These are phyloP conservation scores for Stentor roeselii DNA, from an alignment of 73 alveolate genomes.

Conservation along the genomic window DNA sequence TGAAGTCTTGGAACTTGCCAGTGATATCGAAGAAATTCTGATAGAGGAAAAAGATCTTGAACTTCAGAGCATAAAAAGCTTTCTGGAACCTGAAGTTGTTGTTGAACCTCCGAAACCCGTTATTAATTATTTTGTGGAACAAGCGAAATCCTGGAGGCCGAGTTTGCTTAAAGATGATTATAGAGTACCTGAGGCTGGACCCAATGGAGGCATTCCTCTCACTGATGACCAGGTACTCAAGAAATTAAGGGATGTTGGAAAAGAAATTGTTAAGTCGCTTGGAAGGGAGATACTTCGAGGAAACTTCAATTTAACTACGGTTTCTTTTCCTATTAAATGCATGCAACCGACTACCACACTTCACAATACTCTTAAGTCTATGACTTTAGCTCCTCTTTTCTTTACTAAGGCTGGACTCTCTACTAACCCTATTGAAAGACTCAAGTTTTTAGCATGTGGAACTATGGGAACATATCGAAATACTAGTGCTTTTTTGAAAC, in stretches of 20 bases:
- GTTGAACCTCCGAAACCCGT: neutral
- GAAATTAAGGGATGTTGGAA: slow-evolving; percentile 60
- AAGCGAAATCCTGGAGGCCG: neutral
- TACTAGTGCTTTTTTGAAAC: slow-evolving; percentile 73
- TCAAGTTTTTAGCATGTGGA: slow-evolving; percentile 60
- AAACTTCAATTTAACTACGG: slow-evolving; percentile 59
- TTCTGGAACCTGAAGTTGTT: neutral
- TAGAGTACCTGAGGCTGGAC: slow-evolving; percentile 43
- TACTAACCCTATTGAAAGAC: slow-evolving; percentile 69
- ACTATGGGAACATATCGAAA: slow-evolving; percentile 52
- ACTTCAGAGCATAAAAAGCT: neutral
- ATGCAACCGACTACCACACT: slow-evolving; percentile 64
- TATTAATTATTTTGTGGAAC: neutral
- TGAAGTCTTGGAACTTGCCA: too few relatives aligned
- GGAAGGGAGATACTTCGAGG: slow-evolving; percentile 73
- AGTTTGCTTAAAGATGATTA: slow-evolving; percentile 35
- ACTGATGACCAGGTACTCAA: slow-evolving; percentile 28
- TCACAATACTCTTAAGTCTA: slow-evolving; percentile 41
- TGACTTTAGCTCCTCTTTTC: slow-evolving; percentile 51
- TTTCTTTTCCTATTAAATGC: slow-evolving; percentile 77
- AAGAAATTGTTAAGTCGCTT: slow-evolving; percentile 58
- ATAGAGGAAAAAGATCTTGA: neutral
- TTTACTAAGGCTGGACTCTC: slow-evolving; percentile 70
- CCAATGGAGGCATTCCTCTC: slow-evolving; percentile 50
- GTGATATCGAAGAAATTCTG: too few relatives aligned